Conservation (phyloP, 2,329 filamentous ascomycete genomes). For the Fusarium caatingaense region DNA sequence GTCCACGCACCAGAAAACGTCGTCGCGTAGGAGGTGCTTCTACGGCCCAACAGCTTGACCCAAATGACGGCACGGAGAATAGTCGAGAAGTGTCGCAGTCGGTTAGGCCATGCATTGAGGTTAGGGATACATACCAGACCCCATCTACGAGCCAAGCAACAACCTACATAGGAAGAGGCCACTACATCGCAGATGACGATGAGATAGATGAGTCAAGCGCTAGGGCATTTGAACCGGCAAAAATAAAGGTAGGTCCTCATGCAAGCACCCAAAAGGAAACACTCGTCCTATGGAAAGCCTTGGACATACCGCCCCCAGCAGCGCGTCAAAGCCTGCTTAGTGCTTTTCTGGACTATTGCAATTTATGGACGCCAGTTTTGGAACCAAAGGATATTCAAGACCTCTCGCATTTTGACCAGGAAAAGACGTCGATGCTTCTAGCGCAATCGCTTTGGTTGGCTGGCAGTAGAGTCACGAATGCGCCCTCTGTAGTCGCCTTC, state of each 20-base stretch:
- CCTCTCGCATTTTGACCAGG: not conserved
- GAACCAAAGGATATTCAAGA: not conserved
- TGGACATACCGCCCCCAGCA: not conserved
- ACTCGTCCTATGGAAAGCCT: not conserved
- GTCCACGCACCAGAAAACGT: not conserved
- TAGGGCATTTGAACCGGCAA: not conserved
- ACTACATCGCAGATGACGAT: not conserved
- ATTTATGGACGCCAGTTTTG: not conserved
- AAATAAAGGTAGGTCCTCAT: not conserved
- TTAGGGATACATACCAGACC: not conserved
- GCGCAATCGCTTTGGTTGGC: constrained; percentile 1
- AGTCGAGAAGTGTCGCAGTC: not conserved
- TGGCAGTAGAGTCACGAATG: not conserved
- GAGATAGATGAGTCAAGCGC: constrained; percentile 5
- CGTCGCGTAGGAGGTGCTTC: not conserved
- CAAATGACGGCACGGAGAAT: not conserved
- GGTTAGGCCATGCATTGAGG: not conserved
- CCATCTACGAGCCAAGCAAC: not conserved
- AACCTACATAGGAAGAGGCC: constrained; percentile 1
- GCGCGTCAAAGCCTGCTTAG: not conserved
- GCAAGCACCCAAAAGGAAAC: constrained; percentile 1
- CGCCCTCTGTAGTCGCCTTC: not conserved
- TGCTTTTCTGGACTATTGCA: not conserved
- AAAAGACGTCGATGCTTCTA: not conserved
- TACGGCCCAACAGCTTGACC: not conserved